Evolutionary conservation across 805 yeast genomes (phyloP), one percentile per base, ranked within the genome.

Genomic region (Starmerella ratchasimensis): DNA sequence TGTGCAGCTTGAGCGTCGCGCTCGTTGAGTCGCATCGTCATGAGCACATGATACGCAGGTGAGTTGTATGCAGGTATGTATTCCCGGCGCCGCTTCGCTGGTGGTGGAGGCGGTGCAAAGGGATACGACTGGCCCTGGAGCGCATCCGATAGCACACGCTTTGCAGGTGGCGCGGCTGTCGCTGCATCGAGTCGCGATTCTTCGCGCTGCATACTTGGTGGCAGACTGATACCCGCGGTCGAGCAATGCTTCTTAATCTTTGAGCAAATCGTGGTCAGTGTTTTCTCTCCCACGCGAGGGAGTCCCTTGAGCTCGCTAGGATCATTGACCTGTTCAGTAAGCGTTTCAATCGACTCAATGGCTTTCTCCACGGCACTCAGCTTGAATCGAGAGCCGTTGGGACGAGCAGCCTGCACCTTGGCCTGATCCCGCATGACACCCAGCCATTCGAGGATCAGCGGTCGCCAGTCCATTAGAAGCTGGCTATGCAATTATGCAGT

Each of bases 221-320:
- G 88, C 4, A 63, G 41, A 0, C 48, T 56, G 3, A 62, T 53
- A 0, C 71, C 74, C 20, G 69, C 63, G 6, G 66, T 70, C n/a
- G 57, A 49, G 51, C 94, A 83, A 57, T 81, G 68, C 2, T 51
- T 50, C 10, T 55, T 45, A 18, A 81, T 57, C 43, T 64, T 66
- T 28, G 60, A 55, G 19, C 65, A 62, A 39, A 88, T 58, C 21
- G 58, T 51, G 2, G 55, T 59, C 24, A 80, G 72, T 6, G 80
- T 74, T 39, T 76, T 74, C 10, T 72, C 76, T 1, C 97, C 97
- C 25, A 88, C 67, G 32, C 64, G 79, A 39, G 69, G 76, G 29
- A 88, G 64, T 47, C 65, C 63, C 13, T 58, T 56, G 31, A 88
- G 61, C 36, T 80, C 75, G 23, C 60, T 58, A 1, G 90, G 69